Percentiles rank a stretch among this genome's conserved stretches.
These are phyloP conservation scores for Alternaria ethzedia DNA, from an alignment of 2,329 filamentous ascomycete species.

Conservation along the genomic window DNA sequence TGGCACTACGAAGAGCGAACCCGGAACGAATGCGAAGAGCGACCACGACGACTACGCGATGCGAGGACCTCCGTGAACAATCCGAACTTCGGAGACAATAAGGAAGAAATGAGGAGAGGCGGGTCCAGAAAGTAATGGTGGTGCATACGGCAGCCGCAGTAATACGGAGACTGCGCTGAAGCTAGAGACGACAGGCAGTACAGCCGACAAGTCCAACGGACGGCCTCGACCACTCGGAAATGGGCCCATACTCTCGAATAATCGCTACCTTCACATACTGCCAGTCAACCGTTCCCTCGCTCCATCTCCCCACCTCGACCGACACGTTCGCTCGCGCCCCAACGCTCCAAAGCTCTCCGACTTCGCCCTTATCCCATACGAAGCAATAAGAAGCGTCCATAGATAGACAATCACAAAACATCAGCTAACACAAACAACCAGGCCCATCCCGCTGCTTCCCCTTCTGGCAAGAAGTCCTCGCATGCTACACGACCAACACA, in stretches of 20 bases:
- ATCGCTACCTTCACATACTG: fast-evolving
- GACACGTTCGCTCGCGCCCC: too few species aligned
- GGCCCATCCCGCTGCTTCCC: constrained; percentile 87
- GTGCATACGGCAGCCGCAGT: not conserved
- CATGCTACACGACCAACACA: constrained; percentile 97
- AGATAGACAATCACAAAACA: not conserved
- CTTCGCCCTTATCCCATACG: too few species aligned
- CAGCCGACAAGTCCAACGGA: not conserved
- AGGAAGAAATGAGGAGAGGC: too few species aligned
- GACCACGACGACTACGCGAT: not conserved
- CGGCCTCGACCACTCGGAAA: too few species aligned
- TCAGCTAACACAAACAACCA: constrained; percentile 36
- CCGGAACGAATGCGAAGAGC: constrained; percentile 8
- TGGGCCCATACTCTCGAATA: not conserved
- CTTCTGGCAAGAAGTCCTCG: constrained; percentile 99
- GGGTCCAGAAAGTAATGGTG: too few species aligned
- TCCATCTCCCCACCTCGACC: not conserved
- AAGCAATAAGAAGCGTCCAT: not conserved
- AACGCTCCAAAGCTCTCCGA: not conserved
- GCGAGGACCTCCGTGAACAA: not conserved
- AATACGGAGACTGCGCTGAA: not conserved
- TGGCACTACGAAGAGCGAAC: constrained; percentile 23
- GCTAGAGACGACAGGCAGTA: too few species aligned
- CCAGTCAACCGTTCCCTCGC: not conserved
- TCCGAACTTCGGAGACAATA: fast-evolving